Conservation (phyloP, 768 basidiomycete species). For the Tylopilus plumbeoviolaceoides region DNA sequence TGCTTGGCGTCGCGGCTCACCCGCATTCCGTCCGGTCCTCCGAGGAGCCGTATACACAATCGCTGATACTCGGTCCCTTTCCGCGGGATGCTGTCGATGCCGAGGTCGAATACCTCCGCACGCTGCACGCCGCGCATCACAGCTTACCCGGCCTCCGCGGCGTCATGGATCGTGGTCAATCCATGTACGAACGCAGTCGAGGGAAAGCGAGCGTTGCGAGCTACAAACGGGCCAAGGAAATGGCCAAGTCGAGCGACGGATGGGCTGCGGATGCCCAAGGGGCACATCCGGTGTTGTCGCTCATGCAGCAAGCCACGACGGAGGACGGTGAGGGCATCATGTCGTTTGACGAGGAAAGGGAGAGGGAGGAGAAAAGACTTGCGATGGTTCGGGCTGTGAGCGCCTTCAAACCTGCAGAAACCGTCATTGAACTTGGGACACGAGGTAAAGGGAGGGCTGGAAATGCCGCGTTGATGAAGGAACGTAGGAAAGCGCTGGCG, state of each 20-base stretch:
- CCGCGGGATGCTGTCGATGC: slow-evolving; percentile 76
- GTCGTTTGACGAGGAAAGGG: slow-evolving; percentile 34
- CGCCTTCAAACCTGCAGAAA: slow-evolving; percentile 82
- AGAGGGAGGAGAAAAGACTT: slow-evolving; percentile 45
- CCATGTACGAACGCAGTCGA: slow-evolving; percentile 92
- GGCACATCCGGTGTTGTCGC: slow-evolving; percentile 62
- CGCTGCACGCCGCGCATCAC: slow-evolving; percentile 60
- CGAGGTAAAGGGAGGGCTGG: slow-evolving; percentile 57
- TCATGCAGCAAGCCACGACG: slow-evolving; percentile 39
- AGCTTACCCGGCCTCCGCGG: slow-evolving; percentile 63
- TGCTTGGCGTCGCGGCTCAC: slow-evolving; percentile 44
- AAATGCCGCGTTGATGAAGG: slow-evolving; percentile 80
- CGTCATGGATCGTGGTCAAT: slow-evolving; percentile 86
- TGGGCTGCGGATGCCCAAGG: slow-evolving; percentile 64
- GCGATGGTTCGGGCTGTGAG: slow-evolving; percentile 70
- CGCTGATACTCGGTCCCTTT: slow-evolving; percentile 78
- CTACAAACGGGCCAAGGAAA: slow-evolving; percentile 86
- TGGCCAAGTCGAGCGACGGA: slow-evolving; percentile 61
- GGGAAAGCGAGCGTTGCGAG: slow-evolving; percentile 84
- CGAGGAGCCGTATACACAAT: slow-evolving; percentile 65
- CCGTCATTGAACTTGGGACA: slow-evolving; percentile 84
- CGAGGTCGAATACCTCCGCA: slow-evolving; percentile 75
- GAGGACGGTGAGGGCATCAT: slow-evolving; percentile 18
- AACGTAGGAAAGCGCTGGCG: slow-evolving; percentile 71
- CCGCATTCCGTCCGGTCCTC: slow-evolving; percentile 36